A percentile compares a stretch with the other conserved stretches of the same genome.
Evolutionary conservation across 192 early-diverging fungal genomes (phyloP).

Genomic region (Allomyces arbusculus): DNA sequence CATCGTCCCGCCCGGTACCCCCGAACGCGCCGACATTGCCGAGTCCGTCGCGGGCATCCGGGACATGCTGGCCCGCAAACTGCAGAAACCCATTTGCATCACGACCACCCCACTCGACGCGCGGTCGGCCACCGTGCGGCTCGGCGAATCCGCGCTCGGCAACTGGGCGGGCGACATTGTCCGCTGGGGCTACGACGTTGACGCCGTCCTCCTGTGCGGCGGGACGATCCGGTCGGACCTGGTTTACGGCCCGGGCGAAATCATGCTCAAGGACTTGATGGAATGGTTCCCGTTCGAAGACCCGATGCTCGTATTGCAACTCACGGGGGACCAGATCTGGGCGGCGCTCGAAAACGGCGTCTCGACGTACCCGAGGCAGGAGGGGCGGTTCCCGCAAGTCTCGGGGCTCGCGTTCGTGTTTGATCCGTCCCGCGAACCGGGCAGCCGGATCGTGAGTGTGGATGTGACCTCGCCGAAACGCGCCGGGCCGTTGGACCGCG

Average conservation of each 20-base stretch:
- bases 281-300: constrained; percentile 50
- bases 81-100: constrained; percentile 30
- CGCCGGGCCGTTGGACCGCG: constrained; percentile 19
- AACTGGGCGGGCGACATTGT: constrained; percentile 41
- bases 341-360: constrained; percentile 42
- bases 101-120: constrained; percentile 32
- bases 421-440: constrained; percentile 24
- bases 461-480: background rate
- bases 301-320: constrained; percentile 33
- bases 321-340: constrained; percentile 39
- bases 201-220: constrained; percentile 28
- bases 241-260: constrained; percentile 23
- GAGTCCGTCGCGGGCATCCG: constrained; percentile 23
- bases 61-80: constrained; percentile 20
- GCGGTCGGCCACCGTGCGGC: constrained; percentile 28
- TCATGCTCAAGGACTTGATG: constrained; percentile 40
- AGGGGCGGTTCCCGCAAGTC: constrained; percentile 46
- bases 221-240: constrained; percentile 43
- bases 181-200: constrained; percentile 28
- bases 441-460: constrained; percentile 11
- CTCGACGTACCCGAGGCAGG: constrained; percentile 43
- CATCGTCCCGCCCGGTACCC: constrained; percentile 15
- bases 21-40: constrained; percentile 17
- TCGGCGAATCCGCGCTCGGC: constrained; percentile 37
- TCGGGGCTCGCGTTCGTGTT: constrained; percentile 39